phyloP scores from a whole-genome alignment of 768 basidiomycete genomes.

The Agrocybe chaxingu region DNA sequence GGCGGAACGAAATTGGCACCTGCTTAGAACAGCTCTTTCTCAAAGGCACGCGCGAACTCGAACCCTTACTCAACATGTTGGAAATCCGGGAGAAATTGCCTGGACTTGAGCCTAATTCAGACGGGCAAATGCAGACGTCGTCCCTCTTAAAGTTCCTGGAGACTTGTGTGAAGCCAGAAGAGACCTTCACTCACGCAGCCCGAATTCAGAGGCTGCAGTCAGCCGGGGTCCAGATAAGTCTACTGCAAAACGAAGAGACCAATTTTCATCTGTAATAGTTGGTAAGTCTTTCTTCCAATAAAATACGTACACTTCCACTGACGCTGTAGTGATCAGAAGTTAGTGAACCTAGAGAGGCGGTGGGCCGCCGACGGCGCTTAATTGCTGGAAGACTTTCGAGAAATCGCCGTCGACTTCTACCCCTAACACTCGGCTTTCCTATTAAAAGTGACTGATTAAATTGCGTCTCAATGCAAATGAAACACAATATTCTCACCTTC shows the following conservation, averaged over 20 bases:
- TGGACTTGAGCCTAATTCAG: neutral
- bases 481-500: neutral
- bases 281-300: neutral
- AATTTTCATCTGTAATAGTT: conserved; percentile 2
- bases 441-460: neutral
- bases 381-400: conserved; percentile 9
- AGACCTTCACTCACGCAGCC: neutral
- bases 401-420: conserved; percentile 16
- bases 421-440: conserved; percentile 12
- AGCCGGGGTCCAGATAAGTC: conserved; percentile 7
- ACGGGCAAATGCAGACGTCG: neutral
- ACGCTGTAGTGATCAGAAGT: neutral
- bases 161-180: conserved; percentile 4
- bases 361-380: conserved; percentile 10
- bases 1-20: conserved; percentile 6
- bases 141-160: conserved; percentile 7
- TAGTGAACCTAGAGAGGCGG: conserved; percentile 8
- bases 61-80: conserved; percentile 9
- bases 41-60: conserved; percentile 7
- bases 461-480: neutral
- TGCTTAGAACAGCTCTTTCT: conserved; percentile 5
- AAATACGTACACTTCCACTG: neutral
- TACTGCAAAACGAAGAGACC: conserved; percentile 1
- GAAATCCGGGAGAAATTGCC: conserved; percentile 2
- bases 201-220: conserved; percentile 2